Conservation (phyloP, 306 rosid genomes). For the Quercus wislizeni region DNA sequence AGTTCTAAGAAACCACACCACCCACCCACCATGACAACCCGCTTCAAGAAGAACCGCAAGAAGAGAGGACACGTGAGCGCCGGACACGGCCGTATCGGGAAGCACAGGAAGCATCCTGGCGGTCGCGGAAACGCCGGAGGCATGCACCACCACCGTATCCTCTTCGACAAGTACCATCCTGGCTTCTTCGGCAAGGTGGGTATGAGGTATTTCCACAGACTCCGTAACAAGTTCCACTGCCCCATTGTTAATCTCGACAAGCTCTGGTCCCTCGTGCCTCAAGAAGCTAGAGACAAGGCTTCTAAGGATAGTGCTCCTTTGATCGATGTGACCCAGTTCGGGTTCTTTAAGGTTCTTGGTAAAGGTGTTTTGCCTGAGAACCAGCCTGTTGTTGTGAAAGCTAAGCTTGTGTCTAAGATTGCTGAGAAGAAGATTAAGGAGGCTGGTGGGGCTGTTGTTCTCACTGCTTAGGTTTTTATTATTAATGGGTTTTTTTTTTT, state of each 20-base stretch:
- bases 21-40: conserved; percentile 54
- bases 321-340: conserved; percentile 65
- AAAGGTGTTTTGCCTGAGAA: conserved; percentile 64
- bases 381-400: conserved; percentile 65
- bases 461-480: conserved; percentile 47
- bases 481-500: background rate
- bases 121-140: conserved; percentile 88
- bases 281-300: conserved; percentile 57
- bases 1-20: no score
- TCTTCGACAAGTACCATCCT: conserved; percentile 82
- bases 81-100: conserved; percentile 73
- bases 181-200: conserved; percentile 80
- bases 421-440: conserved; percentile 85
- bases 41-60: conserved; percentile 76
- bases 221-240: conserved; percentile 60
- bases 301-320: conserved; percentile 48
- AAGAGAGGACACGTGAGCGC: conserved; percentile 87
- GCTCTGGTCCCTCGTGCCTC: conserved; percentile 72
- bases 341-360: conserved; percentile 74
- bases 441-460: conserved; percentile 74
- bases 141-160: conserved; percentile 82
- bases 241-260: conserved; percentile 73
- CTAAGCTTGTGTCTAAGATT: conserved; percentile 63
- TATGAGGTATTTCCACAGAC: conserved; percentile 79
- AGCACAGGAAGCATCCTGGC: conserved; percentile 78